A percentile compares a stretch with the other conserved stretches of the same genome.
Evolutionary conservation across 2,329 filamentous ascomycete species (phyloP).

Genomic region (Thielaviopsis ethacetica): DNA sequence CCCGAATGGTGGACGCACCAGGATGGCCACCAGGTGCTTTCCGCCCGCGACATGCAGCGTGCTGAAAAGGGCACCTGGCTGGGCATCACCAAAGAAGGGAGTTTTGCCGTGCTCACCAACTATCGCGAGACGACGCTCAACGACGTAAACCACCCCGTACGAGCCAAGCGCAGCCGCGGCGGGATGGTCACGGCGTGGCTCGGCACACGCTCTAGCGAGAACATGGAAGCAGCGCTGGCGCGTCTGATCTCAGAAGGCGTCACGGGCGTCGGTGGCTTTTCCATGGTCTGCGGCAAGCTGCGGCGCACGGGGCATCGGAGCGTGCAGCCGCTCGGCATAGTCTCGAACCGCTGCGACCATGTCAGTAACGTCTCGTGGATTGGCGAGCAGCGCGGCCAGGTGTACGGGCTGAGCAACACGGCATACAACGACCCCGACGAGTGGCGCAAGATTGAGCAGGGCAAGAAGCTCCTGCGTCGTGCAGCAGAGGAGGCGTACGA

Average conservation of each 20-base stretch:
- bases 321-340: constrained; percentile 38
- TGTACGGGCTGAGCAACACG: constrained; percentile 47
- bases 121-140: constrained; percentile 39
- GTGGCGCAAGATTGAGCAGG: constrained; percentile 46
- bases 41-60: constrained; percentile 44
- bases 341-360: constrained; percentile 42
- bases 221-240: constrained; percentile 33
- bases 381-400: constrained; percentile 31
- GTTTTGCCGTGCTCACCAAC: constrained; percentile 50
- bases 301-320: constrained; percentile 13
- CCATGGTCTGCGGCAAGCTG: constrained; percentile 48
- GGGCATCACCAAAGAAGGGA: constrained; percentile 41
- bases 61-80: constrained; percentile 50
- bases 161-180: constrained; percentile 41
- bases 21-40: constrained; percentile 33
- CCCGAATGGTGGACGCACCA: constrained; percentile 46
- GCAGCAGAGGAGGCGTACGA: constrained; percentile 25
- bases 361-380: constrained; percentile 41
- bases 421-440: constrained; percentile 33
- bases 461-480: constrained; percentile 29
- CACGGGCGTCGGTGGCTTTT: constrained; percentile 49
- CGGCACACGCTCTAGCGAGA: constrained; percentile 29
- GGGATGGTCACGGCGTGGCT: constrained; percentile 49
- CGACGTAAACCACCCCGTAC: constrained; percentile 34
- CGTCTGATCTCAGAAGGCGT: constrained; percentile 36